Percentiles rank a stretch among this genome's conserved stretches.
Evolutionary conservation across 1,139 yeast genomes (phyloP).

Genomic region (Geotrichum histeridarum): DNA sequence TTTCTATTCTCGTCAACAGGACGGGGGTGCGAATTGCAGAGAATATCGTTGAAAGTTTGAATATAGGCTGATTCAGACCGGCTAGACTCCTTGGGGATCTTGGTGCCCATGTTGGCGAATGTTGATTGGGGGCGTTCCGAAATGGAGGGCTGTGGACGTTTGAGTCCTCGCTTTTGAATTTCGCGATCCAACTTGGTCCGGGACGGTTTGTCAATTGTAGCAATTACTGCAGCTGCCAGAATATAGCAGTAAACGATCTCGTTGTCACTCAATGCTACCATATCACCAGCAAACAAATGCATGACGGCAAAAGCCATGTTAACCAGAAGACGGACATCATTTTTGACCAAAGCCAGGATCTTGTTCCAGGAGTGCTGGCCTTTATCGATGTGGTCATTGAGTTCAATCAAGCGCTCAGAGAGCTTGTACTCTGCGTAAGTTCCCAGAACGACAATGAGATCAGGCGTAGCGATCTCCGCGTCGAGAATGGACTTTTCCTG

Average conservation of each 20-base stretch:
- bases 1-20: slow-evolving; percentile 2
- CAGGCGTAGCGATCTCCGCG: slow-evolving; percentile 20
- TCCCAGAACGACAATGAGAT: slow-evolving; percentile 17
- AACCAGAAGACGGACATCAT: slow-evolving; percentile 18
- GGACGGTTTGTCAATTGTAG: slow-evolving; percentile 10
- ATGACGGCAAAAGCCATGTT: slow-evolving; percentile 17
- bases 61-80: slow-evolving; percentile 15
- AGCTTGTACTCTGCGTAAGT: slow-evolving; percentile 19
- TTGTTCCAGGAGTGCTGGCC: slow-evolving; percentile 19
- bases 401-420: slow-evolving; percentile 6
- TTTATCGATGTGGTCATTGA: slow-evolving; percentile 10
- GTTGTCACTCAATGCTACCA: slow-evolving; percentile 17
- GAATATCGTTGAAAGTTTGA: slow-evolving; percentile 11
- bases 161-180: slow-evolving; percentile 18
- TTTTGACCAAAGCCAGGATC: slow-evolving; percentile 15
- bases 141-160: slow-evolving; percentile 17
- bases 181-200: slow-evolving; percentile 14
- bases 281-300: slow-evolving; percentile 21
- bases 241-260: slow-evolving; percentile 20
- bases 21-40: neutral
- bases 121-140: slow-evolving; percentile 9
- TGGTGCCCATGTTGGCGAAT: neutral
- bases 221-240: slow-evolving; percentile 19
- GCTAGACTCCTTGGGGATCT: slow-evolving; percentile 19
- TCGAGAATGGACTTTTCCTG: slow-evolving; percentile 20